Percentiles rank a stretch among this genome's conserved stretches.
phyloP scores from a whole-genome alignment of 306 rosid genomes.

The barrel medic (Medicago truncatula) region MtrunA17r5.0-ANR NC_053045.1:43229501-43230000 shows the following conservation, averaged over 20 bases:
- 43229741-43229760: neutral
- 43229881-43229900: neutral
- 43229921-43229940: neutral
- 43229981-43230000: constrained; percentile 12
- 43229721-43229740: too few species aligned
- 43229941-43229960: neutral
- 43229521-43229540: neutral
- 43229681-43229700: neutral
- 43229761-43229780: neutral
- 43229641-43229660: neutral
- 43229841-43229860: neutral
- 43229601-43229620: constrained; percentile 1
- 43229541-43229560: neutral
- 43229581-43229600: neutral
- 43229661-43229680: neutral
- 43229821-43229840: neutral
- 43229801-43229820: constrained; percentile 27
- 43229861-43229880: neutral
- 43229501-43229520: neutral
- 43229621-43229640: constrained; percentile 15
- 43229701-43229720: neutral
- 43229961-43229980: neutral
- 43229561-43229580: constrained; percentile 10
- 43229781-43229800: neutral
- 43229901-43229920: neutral